phyloP scores from a whole-genome alignment of 345 rosid species.

The Gossypium raimondii region DNA sequence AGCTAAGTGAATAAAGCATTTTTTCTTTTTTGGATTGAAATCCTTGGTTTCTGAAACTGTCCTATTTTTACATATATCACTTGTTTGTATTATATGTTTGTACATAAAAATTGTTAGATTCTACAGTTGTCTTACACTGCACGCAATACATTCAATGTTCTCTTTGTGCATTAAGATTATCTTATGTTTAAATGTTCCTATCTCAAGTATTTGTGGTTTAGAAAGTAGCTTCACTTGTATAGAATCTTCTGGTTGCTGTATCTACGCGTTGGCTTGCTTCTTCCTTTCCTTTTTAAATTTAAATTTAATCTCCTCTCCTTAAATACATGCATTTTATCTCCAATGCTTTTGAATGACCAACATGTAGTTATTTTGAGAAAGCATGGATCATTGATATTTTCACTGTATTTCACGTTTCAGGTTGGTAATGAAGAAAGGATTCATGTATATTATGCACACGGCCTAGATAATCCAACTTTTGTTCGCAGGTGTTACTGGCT shows the following conservation, averaged over 20 bases:
- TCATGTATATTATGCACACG: slow-evolving; percentile 98
- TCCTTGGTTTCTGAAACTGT: neutral
- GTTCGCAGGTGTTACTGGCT: slow-evolving; percentile 99
- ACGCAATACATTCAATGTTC: neutral
- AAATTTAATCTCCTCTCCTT: neutral
- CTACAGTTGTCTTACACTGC: neutral
- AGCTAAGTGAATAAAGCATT: neutral
- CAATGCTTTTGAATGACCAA: neutral
- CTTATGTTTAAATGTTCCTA: neutral
- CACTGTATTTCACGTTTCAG: slow-evolving; percentile 29
- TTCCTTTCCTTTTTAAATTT: neutral
- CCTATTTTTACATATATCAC: neutral
- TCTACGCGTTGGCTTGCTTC: neutral
- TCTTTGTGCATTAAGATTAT: neutral
- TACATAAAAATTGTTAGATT: neutral
- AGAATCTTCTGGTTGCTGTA: neutral
- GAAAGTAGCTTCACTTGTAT: neutral
- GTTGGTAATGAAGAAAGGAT: slow-evolving; percentile 94
- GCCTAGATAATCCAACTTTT: slow-evolving; percentile 81
- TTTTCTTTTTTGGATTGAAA: neutral
- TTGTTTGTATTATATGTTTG: slow-evolving; percentile 1
- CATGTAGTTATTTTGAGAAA: slow-evolving; percentile 7
- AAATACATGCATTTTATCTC: neutral
- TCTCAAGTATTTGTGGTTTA: neutral
- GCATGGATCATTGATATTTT: neutral